Percentiles rank a stretch among this genome's conserved stretches.
phyloP scores from a whole-genome alignment of 306 rosid genomes.

The Cucurbita argyrosperma region DNA sequence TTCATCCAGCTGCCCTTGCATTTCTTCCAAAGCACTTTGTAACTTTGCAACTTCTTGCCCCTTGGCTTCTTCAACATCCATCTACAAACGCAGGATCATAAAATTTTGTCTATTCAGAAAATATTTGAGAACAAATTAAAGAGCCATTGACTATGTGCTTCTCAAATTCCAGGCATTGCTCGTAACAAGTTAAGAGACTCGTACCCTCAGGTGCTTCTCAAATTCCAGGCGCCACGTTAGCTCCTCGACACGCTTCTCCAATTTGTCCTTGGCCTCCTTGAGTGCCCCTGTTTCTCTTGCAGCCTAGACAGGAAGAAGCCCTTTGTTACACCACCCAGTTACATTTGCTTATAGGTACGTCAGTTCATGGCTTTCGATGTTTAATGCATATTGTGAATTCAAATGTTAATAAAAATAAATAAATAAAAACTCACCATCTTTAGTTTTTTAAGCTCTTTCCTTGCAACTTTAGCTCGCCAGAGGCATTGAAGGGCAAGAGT shows the following conservation, averaged over 20 bases:
- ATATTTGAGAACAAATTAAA: conserved; percentile 1
- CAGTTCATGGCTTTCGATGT: neutral
- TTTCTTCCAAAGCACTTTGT: conserved; percentile 45
- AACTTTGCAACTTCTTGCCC: conserved; percentile 60
- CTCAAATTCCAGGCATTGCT: neutral
- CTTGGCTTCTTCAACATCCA: conserved; percentile 77
- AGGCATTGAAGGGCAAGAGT: conserved; percentile 60
- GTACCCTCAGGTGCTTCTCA: conserved; percentile 75
- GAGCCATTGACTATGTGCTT: neutral
- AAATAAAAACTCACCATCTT: conserved; percentile 32
- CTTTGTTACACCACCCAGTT: neutral
- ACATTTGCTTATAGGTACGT: neutral
- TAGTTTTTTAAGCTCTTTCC: conserved; percentile 69
- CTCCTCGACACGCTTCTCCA: conserved; percentile 92
- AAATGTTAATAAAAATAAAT: neutral
- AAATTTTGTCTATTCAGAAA: neutral
- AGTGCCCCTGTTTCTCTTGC: conserved; percentile 89
- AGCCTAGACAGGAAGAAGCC: conserved; percentile 32
- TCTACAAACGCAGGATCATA: conserved; percentile 23
- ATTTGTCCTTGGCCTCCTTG: conserved; percentile 85
- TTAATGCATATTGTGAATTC: neutral
- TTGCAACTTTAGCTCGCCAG: conserved; percentile 69
- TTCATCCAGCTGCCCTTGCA: conserved; percentile 58
- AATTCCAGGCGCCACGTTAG: conserved; percentile 72
- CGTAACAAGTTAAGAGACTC: conserved; percentile 2